Conservation (phyloP, 2,329 filamentous ascomycete genomes). For the Lachnellula suecica region DNA sequence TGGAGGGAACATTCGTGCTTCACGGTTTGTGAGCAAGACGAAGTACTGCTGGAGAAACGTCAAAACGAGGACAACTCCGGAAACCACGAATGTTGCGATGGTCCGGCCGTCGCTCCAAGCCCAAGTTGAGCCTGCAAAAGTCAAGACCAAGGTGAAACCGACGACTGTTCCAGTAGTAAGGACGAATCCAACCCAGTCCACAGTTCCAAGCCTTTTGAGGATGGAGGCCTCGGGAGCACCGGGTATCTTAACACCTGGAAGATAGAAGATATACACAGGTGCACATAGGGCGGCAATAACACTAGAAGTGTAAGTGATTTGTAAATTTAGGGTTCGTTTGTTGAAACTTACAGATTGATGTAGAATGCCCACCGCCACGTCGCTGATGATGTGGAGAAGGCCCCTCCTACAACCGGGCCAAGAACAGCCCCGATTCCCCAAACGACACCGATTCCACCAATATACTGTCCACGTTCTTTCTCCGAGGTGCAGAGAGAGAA, state of each 20-base stretch:
- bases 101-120: conserved; percentile 19
- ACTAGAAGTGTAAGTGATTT: conserved; percentile 35
- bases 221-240: conserved; percentile 5
- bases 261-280: conserved; percentile 21
- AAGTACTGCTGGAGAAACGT: conserved; percentile 17
- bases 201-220: conserved; percentile 5
- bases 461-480: conserved; percentile 15
- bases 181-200: conserved; percentile 37
- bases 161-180: conserved; percentile 28
- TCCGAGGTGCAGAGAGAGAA: conserved; percentile 14
- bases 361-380: conserved; percentile 34
- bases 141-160: conserved; percentile 27
- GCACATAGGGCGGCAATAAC: conserved; percentile 31
- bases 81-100: conserved; percentile 39
- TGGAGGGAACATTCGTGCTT: conserved; percentile 5
- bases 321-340: not conserved
- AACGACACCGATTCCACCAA: conserved; percentile 13
- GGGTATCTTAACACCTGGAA: conserved; percentile 9
- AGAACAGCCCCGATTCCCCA: conserved; percentile 23
- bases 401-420: conserved; percentile 30
- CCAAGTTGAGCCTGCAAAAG: conserved; percentile 28
- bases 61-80: conserved; percentile 33
- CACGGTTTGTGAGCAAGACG: conserved; percentile 12
- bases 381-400: conserved; percentile 23
- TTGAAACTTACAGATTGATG: conserved; percentile 6